Base-by-base conservation (phyloP, 257 asterid genomes). In the Gentiana straminea region DNA sequence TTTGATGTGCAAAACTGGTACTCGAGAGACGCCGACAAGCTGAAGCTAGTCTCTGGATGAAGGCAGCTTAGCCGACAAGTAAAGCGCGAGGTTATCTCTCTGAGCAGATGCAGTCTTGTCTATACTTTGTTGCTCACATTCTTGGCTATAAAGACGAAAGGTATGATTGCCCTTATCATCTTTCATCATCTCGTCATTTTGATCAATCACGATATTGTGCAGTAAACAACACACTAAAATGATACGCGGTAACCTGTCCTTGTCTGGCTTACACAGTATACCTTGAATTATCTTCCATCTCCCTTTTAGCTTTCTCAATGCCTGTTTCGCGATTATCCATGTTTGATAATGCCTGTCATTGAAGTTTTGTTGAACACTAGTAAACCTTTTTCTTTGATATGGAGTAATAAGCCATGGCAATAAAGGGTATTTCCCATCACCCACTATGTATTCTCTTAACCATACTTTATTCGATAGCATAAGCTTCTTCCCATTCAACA, bases 371-470 rank as follows among this genome's bases (percentile, higher is more conserved):
- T 63, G 43, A 37, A 51, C n/a, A 44, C 57, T 57, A 32, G 69
- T 45, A 46, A 68, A 64, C 7, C 11, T 37, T 7, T 57, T 43
- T 2, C 69, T 57, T 13, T 34, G 37, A 35, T 63, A 68, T 8
- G 68, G 73, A 57, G 73, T 63, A 6, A 68, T 56, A 51, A 68
- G 69, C 73, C 73, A 68, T 11, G 69, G 73, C 48, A 63, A 47
- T 57, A 62, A 65, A 35, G 69, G 73, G 33, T 51, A 68, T 5
- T 68, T 64, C 2, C 52, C 50, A 47, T 68, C 69, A 33, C 73
- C 73, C 38, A 68, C 43, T 8, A 68, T 52, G 39, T 68, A 68
- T 37, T 62, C 69, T 57, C 64, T 51, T 3, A 68, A 35, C 13
- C 57, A 52, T 3, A 61, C 24, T 7, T 58, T 61, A 1, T 62